Conservation (phyloP, 2,329 filamentous ascomycete genomes). For the Penicillium sp. region DNA sequence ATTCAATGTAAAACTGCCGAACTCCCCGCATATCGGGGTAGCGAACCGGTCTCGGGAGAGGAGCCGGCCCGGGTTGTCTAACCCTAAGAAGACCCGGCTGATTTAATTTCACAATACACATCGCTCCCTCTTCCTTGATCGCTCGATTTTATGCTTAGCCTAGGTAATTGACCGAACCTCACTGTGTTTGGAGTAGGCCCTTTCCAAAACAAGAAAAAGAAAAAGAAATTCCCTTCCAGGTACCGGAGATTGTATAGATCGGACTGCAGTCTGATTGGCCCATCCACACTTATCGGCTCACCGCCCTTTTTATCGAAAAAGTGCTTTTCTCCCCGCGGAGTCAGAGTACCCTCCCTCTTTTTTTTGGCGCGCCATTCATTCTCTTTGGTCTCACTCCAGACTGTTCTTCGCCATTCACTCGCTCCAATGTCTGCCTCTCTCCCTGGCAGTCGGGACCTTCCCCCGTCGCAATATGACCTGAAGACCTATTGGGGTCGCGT, state of each 20-base stretch:
- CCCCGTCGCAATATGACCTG: slow-evolving; percentile 88
- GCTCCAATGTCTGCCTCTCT: slow-evolving; percentile 59
- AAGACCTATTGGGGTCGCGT: slow-evolving; percentile 94
- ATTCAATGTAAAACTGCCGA: neutral
- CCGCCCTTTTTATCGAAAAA: slow-evolving; percentile 33
- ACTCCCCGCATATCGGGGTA: slow-evolving; percentile 9
- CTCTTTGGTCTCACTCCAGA: slow-evolving; percentile 6
- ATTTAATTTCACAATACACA: neutral
- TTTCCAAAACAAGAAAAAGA: neutral
- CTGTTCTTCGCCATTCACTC: slow-evolving; percentile 5
- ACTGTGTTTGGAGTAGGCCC: neutral
- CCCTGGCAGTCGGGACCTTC: slow-evolving; percentile 73
- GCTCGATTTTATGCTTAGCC: too few relatives aligned
- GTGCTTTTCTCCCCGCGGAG: slow-evolving; percentile 22
- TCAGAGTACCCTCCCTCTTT: slow-evolving; percentile 10
- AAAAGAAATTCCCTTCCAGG: neutral
- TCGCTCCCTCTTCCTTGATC: neutral
- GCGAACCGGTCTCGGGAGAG: slow-evolving; percentile 9
- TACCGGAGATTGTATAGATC: neutral
- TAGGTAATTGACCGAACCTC: neutral
- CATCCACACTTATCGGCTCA: slow-evolving; percentile 32
- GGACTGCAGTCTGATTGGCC: slow-evolving; percentile 18
- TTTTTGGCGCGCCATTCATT: slow-evolving; percentile 12
- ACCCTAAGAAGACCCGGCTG: neutral
- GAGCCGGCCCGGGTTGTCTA: neutral